These are phyloP conservation scores for Xylaria sp. DNA, from an alignment of 2,329 filamentous ascomycete genomes.

Conservation along the genomic window DNA sequence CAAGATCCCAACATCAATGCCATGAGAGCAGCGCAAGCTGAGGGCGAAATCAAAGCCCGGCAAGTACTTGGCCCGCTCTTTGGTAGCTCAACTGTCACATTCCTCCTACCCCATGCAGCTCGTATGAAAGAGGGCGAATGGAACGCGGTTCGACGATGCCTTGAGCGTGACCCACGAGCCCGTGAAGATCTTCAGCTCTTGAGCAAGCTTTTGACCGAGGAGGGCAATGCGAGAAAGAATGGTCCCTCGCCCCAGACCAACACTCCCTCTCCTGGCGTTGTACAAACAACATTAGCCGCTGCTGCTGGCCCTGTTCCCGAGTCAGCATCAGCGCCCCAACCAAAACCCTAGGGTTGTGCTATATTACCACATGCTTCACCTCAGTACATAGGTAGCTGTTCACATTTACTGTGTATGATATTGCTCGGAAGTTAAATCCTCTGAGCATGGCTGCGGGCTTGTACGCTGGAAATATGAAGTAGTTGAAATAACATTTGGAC, in stretches of 20 bases:
- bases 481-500: constrained; percentile 16
- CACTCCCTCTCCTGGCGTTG: constrained; percentile 46
- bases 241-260: constrained; percentile 41
- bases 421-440: background rate
- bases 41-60: constrained; percentile 67
- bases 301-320: constrained; percentile 42
- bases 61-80: constrained; percentile 73
- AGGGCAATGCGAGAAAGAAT: constrained; percentile 52
- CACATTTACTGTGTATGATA: constrained; percentile 24
- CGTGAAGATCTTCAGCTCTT: constrained; percentile 70
- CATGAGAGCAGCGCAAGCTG: constrained; percentile 57
- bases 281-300: constrained; percentile 49
- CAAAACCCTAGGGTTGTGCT: constrained; percentile 38
- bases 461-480: constrained; percentile 5
- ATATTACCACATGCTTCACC: constrained; percentile 9
- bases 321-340: constrained; percentile 40
- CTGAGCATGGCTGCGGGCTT: background rate
- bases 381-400: constrained; percentile 19
- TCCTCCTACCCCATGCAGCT: constrained; percentile 75
- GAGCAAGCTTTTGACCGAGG: constrained; percentile 65
- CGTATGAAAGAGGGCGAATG: constrained; percentile 78
- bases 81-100: constrained; percentile 72
- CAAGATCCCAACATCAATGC: constrained; percentile 53
- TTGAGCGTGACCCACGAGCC: constrained; percentile 73
- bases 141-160: constrained; percentile 75